Evolutionary conservation across 1,284 basidiomycete genomes (phyloP).

Genomic region (Sanguinoderma infundibulare): DNA sequence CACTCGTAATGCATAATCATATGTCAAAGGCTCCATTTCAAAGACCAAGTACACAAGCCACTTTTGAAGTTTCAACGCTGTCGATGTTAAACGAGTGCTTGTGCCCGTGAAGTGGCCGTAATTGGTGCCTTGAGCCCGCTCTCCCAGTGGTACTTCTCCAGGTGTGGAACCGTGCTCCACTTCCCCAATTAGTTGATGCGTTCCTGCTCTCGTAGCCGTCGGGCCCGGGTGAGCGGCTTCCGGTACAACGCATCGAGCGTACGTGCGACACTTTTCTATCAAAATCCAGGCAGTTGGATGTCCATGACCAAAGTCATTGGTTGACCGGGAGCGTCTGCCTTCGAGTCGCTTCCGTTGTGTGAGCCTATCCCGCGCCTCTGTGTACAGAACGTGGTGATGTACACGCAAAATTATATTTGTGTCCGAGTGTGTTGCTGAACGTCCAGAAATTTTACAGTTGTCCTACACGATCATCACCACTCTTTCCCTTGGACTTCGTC

Average conservation of each 20-base stretch:
- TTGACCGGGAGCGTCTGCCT: not conserved
- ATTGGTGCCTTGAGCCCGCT: no score
- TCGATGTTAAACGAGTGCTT: no score
- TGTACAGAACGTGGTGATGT: not conserved
- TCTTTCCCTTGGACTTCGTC: not conserved
- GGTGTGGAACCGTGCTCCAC: not conserved
- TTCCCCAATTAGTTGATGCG: not conserved
- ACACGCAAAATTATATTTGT: not conserved
- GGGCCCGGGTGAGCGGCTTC: not conserved
- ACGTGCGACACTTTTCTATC: not conserved
- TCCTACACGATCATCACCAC: not conserved
- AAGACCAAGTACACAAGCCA: no score
- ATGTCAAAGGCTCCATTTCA: no score
- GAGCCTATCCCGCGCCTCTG: constrained; percentile 2
- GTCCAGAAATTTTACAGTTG: not conserved
- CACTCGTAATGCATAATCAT: no score
- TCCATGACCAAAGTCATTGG: not conserved
- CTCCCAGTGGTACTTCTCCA: not conserved
- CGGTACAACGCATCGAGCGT: not conserved
- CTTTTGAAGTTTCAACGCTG: no score
- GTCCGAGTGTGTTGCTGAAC: not conserved
- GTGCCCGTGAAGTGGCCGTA: no score
- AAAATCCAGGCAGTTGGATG: not conserved
- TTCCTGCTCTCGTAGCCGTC: not conserved
- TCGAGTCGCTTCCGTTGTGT: not conserved